A percentile compares a stretch with the other conserved stretches of the same genome.
Conservation (phyloP, 108 stramenopile species). For the Discostella stelligeroides region DNA sequence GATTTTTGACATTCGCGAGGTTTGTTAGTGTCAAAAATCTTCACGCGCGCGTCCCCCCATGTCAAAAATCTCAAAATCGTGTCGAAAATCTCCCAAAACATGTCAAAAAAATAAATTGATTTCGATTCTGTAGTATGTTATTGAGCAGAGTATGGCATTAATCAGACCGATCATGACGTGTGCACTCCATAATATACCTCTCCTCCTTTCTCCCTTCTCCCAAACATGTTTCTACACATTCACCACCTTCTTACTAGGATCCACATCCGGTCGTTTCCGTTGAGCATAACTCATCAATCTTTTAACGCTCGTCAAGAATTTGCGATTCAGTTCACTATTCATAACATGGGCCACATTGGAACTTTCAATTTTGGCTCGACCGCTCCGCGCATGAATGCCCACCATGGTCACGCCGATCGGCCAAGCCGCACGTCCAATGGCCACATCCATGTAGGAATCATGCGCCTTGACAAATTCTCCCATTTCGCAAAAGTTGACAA, state of each 20-base stretch:
- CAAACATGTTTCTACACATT: constrained; percentile 29
- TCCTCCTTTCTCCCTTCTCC: neutral
- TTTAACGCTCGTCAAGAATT: constrained; percentile 97
- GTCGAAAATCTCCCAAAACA: no score
- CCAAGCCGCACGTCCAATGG: constrained; percentile 98
- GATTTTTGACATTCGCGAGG: no score
- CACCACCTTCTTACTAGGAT: constrained; percentile 85
- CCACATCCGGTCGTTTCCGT: constrained; percentile 80
- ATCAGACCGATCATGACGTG: no score
- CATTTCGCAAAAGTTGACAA: constrained; percentile 82
- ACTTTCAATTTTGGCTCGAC: constrained; percentile 92
- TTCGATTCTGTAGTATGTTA: no score
- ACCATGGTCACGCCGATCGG: constrained; percentile 99
- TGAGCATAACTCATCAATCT: constrained; percentile 95
- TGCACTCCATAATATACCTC: no score
- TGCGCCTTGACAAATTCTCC: constrained; percentile 96
- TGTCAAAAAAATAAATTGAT: no score
- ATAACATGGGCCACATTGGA: constrained; percentile 97
- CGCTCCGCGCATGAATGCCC: constrained; percentile 96
- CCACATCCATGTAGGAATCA: constrained; percentile 92
- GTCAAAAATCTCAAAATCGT: no score
- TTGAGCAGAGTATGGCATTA: no score
- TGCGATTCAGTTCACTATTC: constrained; percentile 92
- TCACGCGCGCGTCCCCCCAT: no score
- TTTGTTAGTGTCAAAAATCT: no score